phyloP scores from a whole-genome alignment of 139 green algal species.

The Bryopsis sp. region DNA sequence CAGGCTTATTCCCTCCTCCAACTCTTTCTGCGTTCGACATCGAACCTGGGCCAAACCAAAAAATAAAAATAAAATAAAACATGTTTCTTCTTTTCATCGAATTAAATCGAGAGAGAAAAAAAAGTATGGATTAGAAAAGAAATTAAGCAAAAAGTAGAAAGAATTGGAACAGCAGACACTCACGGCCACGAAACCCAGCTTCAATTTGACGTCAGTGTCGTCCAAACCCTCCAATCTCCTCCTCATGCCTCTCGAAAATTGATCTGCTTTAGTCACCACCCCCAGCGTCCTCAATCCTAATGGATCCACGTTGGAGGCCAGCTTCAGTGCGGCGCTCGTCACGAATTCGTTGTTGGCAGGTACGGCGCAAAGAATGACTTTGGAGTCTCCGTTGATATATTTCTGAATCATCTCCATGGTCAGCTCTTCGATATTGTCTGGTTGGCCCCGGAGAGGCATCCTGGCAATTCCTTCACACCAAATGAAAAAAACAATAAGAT shows the following conservation, averaged over 20 bases:
- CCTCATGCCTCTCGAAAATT: constrained; percentile 20
- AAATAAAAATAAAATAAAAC: neutral
- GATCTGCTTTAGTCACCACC: constrained; percentile 40
- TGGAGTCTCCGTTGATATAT: constrained; percentile 9
- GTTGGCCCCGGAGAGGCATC: neutral
- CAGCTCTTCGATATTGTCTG: neutral
- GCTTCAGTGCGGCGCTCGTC: constrained; percentile 29
- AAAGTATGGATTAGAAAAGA: neutral
- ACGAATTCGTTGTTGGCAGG: constrained; percentile 41
- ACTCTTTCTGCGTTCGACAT: constrained; percentile 9
- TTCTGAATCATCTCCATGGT: neutral
- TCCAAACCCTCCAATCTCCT: neutral
- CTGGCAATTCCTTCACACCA: neutral
- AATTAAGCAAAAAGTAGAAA: neutral
- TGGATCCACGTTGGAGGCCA: constrained; percentile 28
- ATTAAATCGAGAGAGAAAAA: constrained; percentile 18
- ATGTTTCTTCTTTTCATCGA: neutral
- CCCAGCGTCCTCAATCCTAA: constrained; percentile 34
- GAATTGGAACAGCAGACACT: neutral
- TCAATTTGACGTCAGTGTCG: neutral
- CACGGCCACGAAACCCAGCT: constrained; percentile 1
- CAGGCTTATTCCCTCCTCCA: neutral
- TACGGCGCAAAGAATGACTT: constrained; percentile 18
- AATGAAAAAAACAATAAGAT: too few species aligned
- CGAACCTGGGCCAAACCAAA: constrained; percentile 1